Evolutionary conservation across 2,329 filamentous ascomycete genomes (phyloP).

Genomic region (Phaeomoniella chlamydospora): DNA sequence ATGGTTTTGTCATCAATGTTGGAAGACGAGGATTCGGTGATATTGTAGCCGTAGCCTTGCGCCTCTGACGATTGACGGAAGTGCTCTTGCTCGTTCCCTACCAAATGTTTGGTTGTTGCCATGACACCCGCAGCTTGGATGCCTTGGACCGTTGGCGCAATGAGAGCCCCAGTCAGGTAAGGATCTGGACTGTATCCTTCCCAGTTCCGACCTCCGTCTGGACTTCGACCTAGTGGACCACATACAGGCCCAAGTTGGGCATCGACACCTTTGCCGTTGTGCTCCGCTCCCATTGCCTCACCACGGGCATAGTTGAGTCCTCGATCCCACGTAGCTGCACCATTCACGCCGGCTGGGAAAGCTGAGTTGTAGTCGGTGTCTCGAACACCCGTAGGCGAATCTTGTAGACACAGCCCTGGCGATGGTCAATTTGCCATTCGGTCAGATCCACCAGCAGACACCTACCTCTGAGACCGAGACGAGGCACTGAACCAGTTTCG

Average conservation of each 20-base stretch:
- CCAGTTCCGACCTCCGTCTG: slow-evolving; percentile 59
- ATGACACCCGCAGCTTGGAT: slow-evolving; percentile 73
- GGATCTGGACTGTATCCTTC: slow-evolving; percentile 56
- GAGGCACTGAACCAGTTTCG: slow-evolving; percentile 39
- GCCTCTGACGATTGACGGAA: slow-evolving; percentile 51
- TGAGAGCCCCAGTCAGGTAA: slow-evolving; percentile 56
- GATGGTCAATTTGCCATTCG: too few species aligned
- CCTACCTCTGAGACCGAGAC: slow-evolving; percentile 39
- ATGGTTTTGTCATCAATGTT: slow-evolving; percentile 51
- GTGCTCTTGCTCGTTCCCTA: slow-evolving; percentile 61
- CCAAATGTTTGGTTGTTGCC: slow-evolving; percentile 67
- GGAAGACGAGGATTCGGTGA: slow-evolving; percentile 42
- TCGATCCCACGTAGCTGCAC: slow-evolving; percentile 73
- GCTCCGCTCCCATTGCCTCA: slow-evolving; percentile 60
- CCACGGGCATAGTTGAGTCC: slow-evolving; percentile 54
- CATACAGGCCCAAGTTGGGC: slow-evolving; percentile 65
- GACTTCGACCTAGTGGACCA: slow-evolving; percentile 54
- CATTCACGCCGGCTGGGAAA: slow-evolving; percentile 64
- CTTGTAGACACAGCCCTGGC: slow-evolving; percentile 65
- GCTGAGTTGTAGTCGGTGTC: slow-evolving; percentile 62
- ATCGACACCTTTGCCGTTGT: slow-evolving; percentile 60
- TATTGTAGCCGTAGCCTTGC: slow-evolving; percentile 43
- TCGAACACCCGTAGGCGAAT: slow-evolving; percentile 69
- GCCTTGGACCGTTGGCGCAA: slow-evolving; percentile 59
- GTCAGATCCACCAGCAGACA: too few species aligned